phyloP scores from a whole-genome alignment of 2,329 filamentous ascomycete genomes.

The Boeremia lycopersici region DNA sequence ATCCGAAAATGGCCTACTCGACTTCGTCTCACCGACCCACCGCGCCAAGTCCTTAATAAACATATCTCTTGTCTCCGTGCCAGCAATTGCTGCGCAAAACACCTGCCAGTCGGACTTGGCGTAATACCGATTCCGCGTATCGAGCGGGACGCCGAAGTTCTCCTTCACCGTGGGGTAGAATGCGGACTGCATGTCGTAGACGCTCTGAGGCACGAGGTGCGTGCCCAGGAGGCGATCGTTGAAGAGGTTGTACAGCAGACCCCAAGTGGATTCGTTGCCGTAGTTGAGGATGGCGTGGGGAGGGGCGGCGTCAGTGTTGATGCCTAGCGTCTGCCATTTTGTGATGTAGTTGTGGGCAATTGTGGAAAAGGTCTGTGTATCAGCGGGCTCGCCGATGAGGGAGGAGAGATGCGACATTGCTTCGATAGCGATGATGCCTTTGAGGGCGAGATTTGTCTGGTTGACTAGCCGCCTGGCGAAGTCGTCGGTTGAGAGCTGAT shows the following conservation, averaged over 20 bases:
- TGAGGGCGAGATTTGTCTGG: constrained; percentile 81
- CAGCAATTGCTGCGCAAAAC: constrained; percentile 80
- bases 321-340: constrained; percentile 73
- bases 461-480: constrained; percentile 79
- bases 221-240: constrained; percentile 60
- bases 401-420: constrained; percentile 75
- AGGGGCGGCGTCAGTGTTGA: constrained; percentile 65
- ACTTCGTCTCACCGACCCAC: constrained; percentile 84
- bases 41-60: constrained; percentile 75
- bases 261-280: constrained; percentile 80
- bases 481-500: constrained; percentile 85
- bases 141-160: constrained; percentile 80
- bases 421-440: constrained; percentile 81
- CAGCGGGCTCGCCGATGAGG: constrained; percentile 62
- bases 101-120: constrained; percentile 93
- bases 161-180: constrained; percentile 84
- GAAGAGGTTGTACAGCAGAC: constrained; percentile 84
- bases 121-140: constrained; percentile 76
- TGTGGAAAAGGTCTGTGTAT: constrained; percentile 65
- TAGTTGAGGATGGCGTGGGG: constrained; percentile 80
- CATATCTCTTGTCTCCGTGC: constrained; percentile 68
- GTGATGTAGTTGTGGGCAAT: constrained; percentile 70
- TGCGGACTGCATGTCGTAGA: constrained; percentile 79
- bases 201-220: constrained; percentile 72
- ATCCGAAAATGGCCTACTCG: constrained; percentile 78